Evolutionary conservation across 345 rosid genomes (phyloP).

Genomic region (Euphorbia lathyris): DNA sequence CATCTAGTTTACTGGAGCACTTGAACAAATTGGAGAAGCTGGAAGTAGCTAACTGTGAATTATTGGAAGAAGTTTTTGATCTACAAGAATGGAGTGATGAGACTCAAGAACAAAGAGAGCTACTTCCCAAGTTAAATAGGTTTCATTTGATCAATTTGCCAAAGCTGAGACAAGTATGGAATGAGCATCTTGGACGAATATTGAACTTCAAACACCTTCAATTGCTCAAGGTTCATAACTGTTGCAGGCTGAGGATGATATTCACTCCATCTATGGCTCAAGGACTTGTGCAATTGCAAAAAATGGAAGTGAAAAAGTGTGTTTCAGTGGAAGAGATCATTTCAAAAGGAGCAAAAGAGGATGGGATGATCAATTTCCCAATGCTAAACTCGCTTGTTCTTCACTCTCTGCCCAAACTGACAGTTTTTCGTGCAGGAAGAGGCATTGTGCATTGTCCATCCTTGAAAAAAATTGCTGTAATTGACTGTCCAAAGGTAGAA

Average conservation of each 20-base stretch:
- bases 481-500: not conserved
- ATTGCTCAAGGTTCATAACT: not conserved
- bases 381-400: not conserved
- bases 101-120: not conserved
- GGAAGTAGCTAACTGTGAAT: constrained; percentile 2
- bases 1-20: not conserved
- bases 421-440: not conserved
- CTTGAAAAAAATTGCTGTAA: not conserved
- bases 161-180: constrained; percentile 2
- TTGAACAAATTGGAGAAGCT: not conserved
- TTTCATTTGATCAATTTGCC: not conserved
- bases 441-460: not conserved
- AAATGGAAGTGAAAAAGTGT: not conserved
- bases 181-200: not conserved
- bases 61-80: constrained; percentile 1
- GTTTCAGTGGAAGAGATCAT: not conserved
- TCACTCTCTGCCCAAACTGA: not conserved
- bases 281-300: not conserved
- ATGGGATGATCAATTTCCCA: not conserved
- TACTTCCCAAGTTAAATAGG: not conserved
- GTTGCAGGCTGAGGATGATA: not conserved
- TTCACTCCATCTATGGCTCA: not conserved
- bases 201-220: not conserved
- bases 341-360: not conserved
- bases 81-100: not conserved